phyloP scores from a whole-genome alignment of 768 basidiomycete species.

The Xanthoconium stramineum region DNA sequence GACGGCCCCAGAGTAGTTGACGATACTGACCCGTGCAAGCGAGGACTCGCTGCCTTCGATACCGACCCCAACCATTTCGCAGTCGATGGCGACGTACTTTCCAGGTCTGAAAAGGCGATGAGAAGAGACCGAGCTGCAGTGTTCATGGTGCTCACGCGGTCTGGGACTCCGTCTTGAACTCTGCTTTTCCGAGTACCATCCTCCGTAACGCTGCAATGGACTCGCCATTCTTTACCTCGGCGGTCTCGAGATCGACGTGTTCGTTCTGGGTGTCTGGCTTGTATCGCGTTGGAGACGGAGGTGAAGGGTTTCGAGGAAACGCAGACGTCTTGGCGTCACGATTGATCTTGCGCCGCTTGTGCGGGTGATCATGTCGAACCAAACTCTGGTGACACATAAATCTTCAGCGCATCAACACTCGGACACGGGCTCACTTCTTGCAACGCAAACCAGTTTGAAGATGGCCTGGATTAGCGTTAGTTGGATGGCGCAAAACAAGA shows the following conservation, averaged over 20 bases:
- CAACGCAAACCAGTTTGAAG: slow-evolving; percentile 55
- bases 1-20: slow-evolving; percentile 77
- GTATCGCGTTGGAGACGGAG: too few relatives aligned
- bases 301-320: too few relatives aligned
- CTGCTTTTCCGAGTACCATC: slow-evolving; percentile 51
- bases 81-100: slow-evolving; percentile 68
- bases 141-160: slow-evolving; percentile 40
- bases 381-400: slow-evolving; percentile 4
- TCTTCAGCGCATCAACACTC: background rate
- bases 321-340: background rate
- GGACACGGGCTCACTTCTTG: slow-evolving; percentile 45
- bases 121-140: background rate
- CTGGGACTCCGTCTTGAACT: slow-evolving; percentile 40
- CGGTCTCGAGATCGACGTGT: background rate
- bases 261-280: background rate
- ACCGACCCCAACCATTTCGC: slow-evolving; percentile 40
- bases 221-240: slow-evolving; percentile 43
- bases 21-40: slow-evolving; percentile 39
- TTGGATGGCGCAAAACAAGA: slow-evolving; percentile 2
- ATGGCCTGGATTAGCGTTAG: slow-evolving; percentile 28
- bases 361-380: slow-evolving; percentile 7
- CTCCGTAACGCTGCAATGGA: slow-evolving; percentile 12
- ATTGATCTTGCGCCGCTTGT: slow-evolving; percentile 21
- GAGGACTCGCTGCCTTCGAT: slow-evolving; percentile 15
- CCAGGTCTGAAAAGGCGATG: slow-evolving; percentile 46